Evolutionary conservation across 164 flowering plant genomes (phyloP).

Genomic region (Aristolochia fimbriata): DNA sequence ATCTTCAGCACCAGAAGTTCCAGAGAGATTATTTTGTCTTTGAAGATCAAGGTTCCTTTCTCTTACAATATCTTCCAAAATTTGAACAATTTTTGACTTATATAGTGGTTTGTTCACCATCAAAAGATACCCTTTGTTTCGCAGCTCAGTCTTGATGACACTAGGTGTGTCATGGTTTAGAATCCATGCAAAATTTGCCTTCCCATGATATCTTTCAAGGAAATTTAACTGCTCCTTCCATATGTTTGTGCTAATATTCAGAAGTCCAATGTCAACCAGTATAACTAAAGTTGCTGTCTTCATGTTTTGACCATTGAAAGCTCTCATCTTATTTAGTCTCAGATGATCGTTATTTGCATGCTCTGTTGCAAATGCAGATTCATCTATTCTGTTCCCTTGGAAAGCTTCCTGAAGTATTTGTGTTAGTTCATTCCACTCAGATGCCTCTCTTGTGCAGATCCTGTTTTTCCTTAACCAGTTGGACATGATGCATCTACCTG

Average conservation of each 20-base stretch:
- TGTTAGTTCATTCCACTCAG: constrained; percentile 86
- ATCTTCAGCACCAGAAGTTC: constrained; percentile 19
- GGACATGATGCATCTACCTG: constrained; percentile 52
- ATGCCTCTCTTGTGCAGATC: constrained; percentile 51
- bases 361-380: constrained; percentile 14
- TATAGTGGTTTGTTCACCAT: constrained; percentile 77
- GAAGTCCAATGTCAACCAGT: constrained; percentile 66
- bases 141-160: constrained; percentile 66
- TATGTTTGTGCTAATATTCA: constrained; percentile 67
- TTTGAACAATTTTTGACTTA: constrained; percentile 75
- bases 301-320: constrained; percentile 16
- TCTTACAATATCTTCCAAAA: constrained; percentile 54
- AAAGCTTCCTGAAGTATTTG: constrained; percentile 48
- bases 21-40: constrained; percentile 15
- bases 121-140: constrained; percentile 58
- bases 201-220: constrained; percentile 45
- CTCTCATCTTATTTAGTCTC: constrained; percentile 9
- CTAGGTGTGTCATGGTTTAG: constrained; percentile 75
- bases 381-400: constrained; percentile 15
- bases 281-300: constrained; percentile 28
- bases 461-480: constrained; percentile 57
- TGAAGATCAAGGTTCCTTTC: constrained; percentile 35
- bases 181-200: constrained; percentile 78
- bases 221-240: constrained; percentile 88
- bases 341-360: constrained; percentile 18